Base-by-base conservation (phyloP, 257 asterid genomes). In the Lycium barbarum region DNA sequence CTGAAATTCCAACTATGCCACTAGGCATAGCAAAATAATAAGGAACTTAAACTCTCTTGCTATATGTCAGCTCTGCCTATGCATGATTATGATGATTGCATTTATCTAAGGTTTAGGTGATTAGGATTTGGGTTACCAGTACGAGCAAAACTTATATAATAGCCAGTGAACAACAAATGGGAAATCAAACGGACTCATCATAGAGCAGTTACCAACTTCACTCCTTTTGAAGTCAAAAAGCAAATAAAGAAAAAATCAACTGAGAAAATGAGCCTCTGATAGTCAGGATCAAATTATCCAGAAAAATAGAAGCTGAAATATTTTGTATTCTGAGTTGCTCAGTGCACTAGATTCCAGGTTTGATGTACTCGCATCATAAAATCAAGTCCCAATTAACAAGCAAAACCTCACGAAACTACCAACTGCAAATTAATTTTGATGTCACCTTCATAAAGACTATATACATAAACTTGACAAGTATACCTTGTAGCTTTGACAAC, bases 401-500 rank as follows among this genome's bases (percentile, higher is more conserved):
- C 4, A 78, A 78, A 78, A 14, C 26, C 33, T 14, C 65, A 51
- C 14, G 26, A 74, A 74, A 3, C 43, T 78, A 78, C 82, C 15
- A 78, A 33, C 22, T 26, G 63, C 82, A 51, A 22, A 51, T 26
- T 53, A 54, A 26, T 14, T 14, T 78, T 78, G 65, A 78, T 3
- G 4, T 8, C 8, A 53, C 15, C 66, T 53, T 26, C 49, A 12
- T 53, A 78, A 53, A 14, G 26, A 78, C 15, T 13, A 15, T 17
- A 49, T 65, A 78, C 53, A 78, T 53, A 33, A 4, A 53, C 53
- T 71, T 59, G 79, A 47, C 47, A 36, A 8, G 59, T 26, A 49
- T 90, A 93, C 98, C 98, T 97, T 95, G 90, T 97, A 97, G 92
- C 93, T 97, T 86, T 93, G 98, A 88, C 98, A 97, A 89, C 98